Percentiles rank a stretch among this genome's conserved stretches.
Evolutionary conservation across 2,329 filamentous ascomycete genomes (phyloP).

Genomic region (Trichoderma sp.): DNA sequence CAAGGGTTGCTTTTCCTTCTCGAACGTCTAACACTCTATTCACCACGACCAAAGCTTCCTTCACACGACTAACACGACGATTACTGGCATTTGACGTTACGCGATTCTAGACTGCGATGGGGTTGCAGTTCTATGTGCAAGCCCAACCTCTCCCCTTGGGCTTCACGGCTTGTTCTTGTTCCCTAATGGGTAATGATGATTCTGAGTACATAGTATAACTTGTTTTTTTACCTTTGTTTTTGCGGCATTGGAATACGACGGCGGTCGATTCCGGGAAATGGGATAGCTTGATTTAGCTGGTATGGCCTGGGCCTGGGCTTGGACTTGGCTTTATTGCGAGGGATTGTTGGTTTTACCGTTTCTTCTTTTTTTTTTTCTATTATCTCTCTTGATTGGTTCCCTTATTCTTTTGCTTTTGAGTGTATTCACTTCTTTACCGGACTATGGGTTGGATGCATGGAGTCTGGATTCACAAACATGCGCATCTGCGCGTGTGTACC

Average conservation of each 20-base stretch:
- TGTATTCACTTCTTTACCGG: conserved; percentile 10
- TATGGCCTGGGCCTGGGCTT: not conserved
- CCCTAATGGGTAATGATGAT: conserved; percentile 33
- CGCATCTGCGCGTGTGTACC: conserved; percentile 4
- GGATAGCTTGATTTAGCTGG: conserved; percentile 24
- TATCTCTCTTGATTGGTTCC: conserved; percentile 4
- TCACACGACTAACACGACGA: conserved; percentile 6
- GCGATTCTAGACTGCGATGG: not conserved
- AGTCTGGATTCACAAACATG: conserved; percentile 30
- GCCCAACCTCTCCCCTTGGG: conserved; percentile 26
- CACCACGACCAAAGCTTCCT: not conserved
- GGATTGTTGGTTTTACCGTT: conserved; percentile 9
- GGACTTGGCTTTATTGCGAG: not conserved
- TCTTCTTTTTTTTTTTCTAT: not conserved
- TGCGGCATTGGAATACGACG: conserved; percentile 24
- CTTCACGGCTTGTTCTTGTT: conserved; percentile 33
- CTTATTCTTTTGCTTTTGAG: conserved; percentile 15
- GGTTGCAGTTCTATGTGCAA: conserved; percentile 15
- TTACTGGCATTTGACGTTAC: not conserved
- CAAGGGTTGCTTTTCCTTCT: not conserved
- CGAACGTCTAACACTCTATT: not conserved
- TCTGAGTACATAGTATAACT: conserved; percentile 27
- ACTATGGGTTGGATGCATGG: conserved; percentile 25
- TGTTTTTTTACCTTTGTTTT: not conserved
- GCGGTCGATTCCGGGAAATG: not conserved